These are phyloP conservation scores for Pilaira anomala DNA, from an alignment of 192 early-diverging fungal genomes.

Conservation along the genomic window DNA sequence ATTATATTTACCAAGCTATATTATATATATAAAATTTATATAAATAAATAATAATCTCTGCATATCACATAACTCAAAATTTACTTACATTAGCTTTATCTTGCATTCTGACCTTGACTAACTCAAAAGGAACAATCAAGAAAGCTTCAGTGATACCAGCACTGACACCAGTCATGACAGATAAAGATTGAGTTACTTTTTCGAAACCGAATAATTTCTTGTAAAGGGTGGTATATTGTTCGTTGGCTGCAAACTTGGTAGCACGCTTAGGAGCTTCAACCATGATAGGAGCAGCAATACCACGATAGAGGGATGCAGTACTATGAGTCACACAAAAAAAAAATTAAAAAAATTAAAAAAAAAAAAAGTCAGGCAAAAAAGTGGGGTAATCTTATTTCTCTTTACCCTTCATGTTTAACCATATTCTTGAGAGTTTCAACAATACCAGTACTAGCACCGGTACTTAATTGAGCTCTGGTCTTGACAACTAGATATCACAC, in stretches of 20 bases:
- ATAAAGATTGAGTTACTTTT: constrained; percentile 70
- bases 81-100: constrained; percentile 48
- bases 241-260: constrained; percentile 96
- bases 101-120: constrained; percentile 96
- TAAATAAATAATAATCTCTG: not conserved
- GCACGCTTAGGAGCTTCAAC: constrained; percentile 96
- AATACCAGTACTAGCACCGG: constrained; percentile 30
- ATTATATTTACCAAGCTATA: constrained; percentile 76
- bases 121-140: constrained; percentile 85
- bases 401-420: constrained; percentile 38
- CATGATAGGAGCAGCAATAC: constrained; percentile 95
- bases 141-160: constrained; percentile 92
- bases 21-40: not conserved
- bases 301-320: constrained; percentile 68
- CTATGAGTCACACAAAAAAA: constrained; percentile 1
- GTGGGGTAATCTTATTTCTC: not conserved
- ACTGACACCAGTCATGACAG: constrained; percentile 83
- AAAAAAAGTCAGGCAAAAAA: not conserved
- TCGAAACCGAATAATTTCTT: constrained; percentile 68
- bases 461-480: constrained; percentile 84
- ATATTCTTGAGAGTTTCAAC: constrained; percentile 25
- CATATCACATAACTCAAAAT: not conserved
- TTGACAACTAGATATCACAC: constrained; percentile 63
- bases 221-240: constrained; percentile 72
- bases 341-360: not conserved